phyloP scores from a whole-genome alignment of 2,329 filamentous ascomycete species.

The Pseudogymnoascus sp. region DNA sequence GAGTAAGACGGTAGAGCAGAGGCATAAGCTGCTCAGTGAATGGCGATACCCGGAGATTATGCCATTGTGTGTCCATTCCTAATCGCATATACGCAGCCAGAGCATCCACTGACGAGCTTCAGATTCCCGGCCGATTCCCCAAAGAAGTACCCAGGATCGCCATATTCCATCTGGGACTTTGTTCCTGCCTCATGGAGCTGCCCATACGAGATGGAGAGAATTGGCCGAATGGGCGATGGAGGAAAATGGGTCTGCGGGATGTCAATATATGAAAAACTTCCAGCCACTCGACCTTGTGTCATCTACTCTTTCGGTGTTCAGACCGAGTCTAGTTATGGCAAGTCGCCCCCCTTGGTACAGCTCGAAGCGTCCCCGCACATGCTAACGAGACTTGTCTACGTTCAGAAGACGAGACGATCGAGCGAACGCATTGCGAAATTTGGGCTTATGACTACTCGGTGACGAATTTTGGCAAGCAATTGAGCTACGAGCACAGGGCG shows the following conservation, averaged over 20 bases:
- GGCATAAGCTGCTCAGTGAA: constrained; percentile 23
- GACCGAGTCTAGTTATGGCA: constrained; percentile 33
- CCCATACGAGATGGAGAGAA: constrained; percentile 34
- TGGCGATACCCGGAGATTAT: constrained; percentile 23
- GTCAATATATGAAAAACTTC: constrained; percentile 29
- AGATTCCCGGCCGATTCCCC: constrained; percentile 21
- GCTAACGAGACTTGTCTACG: neutral
- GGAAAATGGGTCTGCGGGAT: constrained; percentile 39
- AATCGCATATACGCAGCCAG: neutral
- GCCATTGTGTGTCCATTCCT: constrained; percentile 18
- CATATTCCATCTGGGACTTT: constrained; percentile 36
- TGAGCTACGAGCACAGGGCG: constrained; percentile 1
- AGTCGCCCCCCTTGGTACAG: neutral
- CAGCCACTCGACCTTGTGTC: constrained; percentile 22
- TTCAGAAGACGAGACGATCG: constrained; percentile 31
- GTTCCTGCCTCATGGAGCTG: constrained; percentile 34
- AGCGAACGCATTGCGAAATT: constrained; percentile 32
- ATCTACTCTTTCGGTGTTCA: constrained; percentile 35
- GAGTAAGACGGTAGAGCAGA: constrained; percentile 26
- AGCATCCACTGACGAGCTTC: neutral
- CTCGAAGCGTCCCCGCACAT: neutral
- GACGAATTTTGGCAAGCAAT: constrained; percentile 24
- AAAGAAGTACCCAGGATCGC: constrained; percentile 20
- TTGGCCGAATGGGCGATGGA: constrained; percentile 35
- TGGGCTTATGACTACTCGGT: constrained; percentile 36